Evolutionary conservation across 192 early-diverging fungal genomes (phyloP), one percentile per base, ranked within the genome.

Genomic region (Coemansia brasiliensis): DNA sequence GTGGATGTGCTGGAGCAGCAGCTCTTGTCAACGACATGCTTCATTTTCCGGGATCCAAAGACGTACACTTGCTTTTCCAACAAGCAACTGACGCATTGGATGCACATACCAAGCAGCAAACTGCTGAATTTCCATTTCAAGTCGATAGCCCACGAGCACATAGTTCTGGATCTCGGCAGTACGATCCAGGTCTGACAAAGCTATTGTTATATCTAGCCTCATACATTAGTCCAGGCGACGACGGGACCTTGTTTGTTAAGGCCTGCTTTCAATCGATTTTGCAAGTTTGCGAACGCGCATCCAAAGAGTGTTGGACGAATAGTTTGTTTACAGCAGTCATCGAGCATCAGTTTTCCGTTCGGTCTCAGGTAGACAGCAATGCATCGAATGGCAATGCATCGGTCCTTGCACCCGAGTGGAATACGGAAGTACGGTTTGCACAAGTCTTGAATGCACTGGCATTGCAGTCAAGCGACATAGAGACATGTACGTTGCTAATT

Each of bases 1-100:
- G 59, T 13, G 75, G 64, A 9, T 26, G 72, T 13, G 41, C 59
- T 6, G 75, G 75, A 15, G 58, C 69, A 3, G 69, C 75, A 5
- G 62, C 51, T 1, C 59, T 72, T 5, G 62, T 57, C 0, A 41
- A 61, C 15, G 59, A 67, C 26, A 22, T 79, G 35, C 61, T 78
- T 17, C 58, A 48, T 37, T 25, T 7, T 39, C 5, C 54, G 42
- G 38, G 11, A 16, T 10, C 46, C 17, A 32, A 10, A 49, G 5
- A 41, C 57, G 11, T 26, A 13, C 65, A 67, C 41, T 20, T 13
- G 32, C 68, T 63, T 38, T 78, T 69, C 18, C 57, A 53, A 18
- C 65, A 69, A 46, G 75, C 75, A 2, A 61, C 69, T 2, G 59
- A 42, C 32, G 69, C 69, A 13, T 46, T 79, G 40, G 44, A 27